A percentile compares a stretch with the other conserved stretches of the same genome.
Evolutionary conservation across 2,329 filamentous ascomycete species (phyloP).

Genomic region (Aureobasidium musti): DNA sequence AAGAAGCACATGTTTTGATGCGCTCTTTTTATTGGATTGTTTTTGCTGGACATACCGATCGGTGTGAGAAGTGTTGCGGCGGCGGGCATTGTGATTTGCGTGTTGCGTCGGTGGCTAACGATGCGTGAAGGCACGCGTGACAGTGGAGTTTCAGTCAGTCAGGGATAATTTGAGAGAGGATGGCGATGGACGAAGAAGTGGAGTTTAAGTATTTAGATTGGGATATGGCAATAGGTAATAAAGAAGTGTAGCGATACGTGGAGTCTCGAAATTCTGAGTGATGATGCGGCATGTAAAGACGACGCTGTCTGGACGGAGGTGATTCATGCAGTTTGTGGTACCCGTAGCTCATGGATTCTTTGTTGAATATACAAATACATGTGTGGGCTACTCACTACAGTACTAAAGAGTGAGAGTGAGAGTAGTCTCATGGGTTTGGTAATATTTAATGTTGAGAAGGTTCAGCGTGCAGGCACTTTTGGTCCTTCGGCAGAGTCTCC

Average conservation of each 20-base stretch:
- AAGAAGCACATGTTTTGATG: constrained; percentile 2
- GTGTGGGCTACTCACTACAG: background rate
- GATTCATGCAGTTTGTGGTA: background rate
- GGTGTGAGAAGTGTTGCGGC: constrained; percentile 21
- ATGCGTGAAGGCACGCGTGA: background rate
- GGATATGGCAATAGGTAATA: background rate
- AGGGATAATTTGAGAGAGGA: background rate
- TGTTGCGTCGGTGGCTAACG: constrained; percentile 4
- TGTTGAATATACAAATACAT: background rate
- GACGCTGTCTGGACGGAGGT: background rate
- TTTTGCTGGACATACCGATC: constrained; percentile 21
- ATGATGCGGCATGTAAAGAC: constrained; percentile 4
- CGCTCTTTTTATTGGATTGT: constrained; percentile 18
- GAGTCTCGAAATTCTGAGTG: constrained; percentile 1
- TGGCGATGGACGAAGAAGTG: background rate
- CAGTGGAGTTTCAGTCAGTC: background rate
- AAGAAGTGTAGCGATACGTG: background rate
- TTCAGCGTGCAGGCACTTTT: background rate
- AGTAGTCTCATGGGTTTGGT: background rate
- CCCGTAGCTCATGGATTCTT: background rate
- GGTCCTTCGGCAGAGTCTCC: background rate
- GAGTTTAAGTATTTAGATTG: background rate
- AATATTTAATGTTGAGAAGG: background rate
- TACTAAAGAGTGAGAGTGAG: background rate
- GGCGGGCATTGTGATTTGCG: constrained; percentile 27